Conservation (phyloP, 2,329 filamentous ascomycete species). For the Sporothrix protearum region DNA sequence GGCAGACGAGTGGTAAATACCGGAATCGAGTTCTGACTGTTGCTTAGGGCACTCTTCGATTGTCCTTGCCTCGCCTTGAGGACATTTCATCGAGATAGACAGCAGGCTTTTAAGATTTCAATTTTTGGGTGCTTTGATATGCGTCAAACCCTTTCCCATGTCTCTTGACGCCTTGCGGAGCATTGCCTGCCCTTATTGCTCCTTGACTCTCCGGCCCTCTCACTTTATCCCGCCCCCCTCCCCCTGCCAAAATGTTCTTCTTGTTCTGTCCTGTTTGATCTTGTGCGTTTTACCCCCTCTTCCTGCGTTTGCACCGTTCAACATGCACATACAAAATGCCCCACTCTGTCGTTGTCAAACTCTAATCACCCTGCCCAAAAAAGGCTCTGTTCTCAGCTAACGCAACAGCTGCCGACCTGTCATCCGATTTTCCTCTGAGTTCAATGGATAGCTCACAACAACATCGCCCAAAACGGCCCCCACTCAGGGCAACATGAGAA, state of each 20-base stretch:
- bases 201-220: neutral
- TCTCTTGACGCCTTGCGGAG: neutral
- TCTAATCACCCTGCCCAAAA: neutral
- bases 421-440: neutral
- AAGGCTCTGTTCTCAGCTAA: neutral
- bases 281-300: conserved; percentile 6
- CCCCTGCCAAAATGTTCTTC: neutral
- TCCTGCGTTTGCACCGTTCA: neutral
- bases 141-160: conserved; percentile 9
- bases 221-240: neutral
- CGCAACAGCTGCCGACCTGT: neutral
- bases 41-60: neutral
- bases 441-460: neutral
- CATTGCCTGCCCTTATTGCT: neutral
- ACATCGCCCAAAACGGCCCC: neutral
- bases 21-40: conserved; percentile 17
- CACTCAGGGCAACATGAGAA: neutral
- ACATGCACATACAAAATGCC: neutral
- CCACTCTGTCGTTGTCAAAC: neutral
- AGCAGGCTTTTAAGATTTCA: neutral
- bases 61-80: neutral
- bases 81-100: neutral
- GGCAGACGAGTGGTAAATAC: neutral
- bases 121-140: neutral
- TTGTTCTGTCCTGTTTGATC: neutral